Conservation (phyloP, 169 alveolate species). For the Plasmodium reichenowi region DNA sequence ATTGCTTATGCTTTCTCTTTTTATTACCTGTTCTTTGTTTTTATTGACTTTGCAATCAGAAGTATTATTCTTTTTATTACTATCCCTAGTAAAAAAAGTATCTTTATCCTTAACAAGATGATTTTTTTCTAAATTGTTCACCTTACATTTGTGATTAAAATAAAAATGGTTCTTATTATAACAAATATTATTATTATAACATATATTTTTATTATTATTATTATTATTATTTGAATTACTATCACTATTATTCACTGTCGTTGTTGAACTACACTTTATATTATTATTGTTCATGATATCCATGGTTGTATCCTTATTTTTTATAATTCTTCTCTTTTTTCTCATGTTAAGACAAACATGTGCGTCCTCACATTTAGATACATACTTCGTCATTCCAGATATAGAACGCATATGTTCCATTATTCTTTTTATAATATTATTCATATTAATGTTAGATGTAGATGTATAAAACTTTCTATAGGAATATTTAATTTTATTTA, state of each 20-base stretch:
- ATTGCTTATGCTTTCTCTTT: background rate
- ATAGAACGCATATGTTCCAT: background rate
- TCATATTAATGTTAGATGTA: background rate
- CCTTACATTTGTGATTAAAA: background rate
- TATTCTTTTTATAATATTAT: slow-evolving; percentile 31
- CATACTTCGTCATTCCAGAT: background rate
- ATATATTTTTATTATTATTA: background rate
- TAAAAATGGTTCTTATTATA: too few species aligned
- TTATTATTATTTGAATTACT: background rate
- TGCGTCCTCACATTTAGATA: background rate
- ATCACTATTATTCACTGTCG: slow-evolving; percentile 30
- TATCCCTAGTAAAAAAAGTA: background rate
- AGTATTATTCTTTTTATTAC: background rate
- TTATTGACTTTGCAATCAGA: background rate
- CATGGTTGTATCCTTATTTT: slow-evolving; percentile 7
- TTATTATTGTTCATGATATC: background rate
- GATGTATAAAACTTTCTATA: slow-evolving; percentile 5
- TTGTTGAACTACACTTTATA: slow-evolving; percentile 25
- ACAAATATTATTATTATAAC: background rate
- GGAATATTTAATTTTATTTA: slow-evolving; percentile 50
- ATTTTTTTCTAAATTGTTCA: background rate
- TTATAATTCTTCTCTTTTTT: slow-evolving; percentile 12
- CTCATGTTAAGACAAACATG: background rate
- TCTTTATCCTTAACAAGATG: background rate
- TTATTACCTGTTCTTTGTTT: background rate